Percentiles rank a stretch among this genome's conserved stretches.
phyloP scores from a whole-genome alignment of 2,329 filamentous ascomycete species.

The Pseudocercospora eumusae region DNA sequence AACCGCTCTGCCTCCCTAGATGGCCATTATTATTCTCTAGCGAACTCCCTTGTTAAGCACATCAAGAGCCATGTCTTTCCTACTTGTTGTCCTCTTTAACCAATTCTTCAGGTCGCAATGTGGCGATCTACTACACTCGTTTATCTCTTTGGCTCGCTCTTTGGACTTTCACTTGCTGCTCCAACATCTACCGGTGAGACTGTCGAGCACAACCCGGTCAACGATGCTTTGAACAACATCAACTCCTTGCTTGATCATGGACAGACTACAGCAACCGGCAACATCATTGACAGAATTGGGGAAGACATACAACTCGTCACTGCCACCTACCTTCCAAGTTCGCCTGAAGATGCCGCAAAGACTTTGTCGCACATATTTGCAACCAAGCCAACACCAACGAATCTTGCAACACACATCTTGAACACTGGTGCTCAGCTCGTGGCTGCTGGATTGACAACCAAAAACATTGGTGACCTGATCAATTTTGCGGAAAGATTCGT shows the following conservation, averaged over 20 bases:
- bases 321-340: conserved; percentile 11
- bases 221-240: conserved; percentile 10
- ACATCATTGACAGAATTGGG: conserved; percentile 12
- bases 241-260: background rate
- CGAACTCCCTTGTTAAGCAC: background rate
- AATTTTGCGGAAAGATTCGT: conserved; percentile 28
- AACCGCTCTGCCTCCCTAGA: too few relatives aligned
- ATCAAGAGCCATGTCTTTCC: background rate
- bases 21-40: too few relatives aligned
- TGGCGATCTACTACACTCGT: conserved; percentile 10
- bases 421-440: conserved; percentile 32
- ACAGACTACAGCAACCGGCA: conserved; percentile 3
- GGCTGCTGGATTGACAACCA: conserved; percentile 35
- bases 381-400: conserved; percentile 12
- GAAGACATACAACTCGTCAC: conserved; percentile 18
- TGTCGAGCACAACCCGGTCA: conserved; percentile 10
- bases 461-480: conserved; percentile 28
- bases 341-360: conserved; percentile 2
- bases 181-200: conserved; percentile 8
- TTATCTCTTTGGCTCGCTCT: conserved; percentile 9
- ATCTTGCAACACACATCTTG: conserved; percentile 27
- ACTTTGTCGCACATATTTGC: conserved; percentile 32
- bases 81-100: background rate
- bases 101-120: background rate
- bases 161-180: conserved; percentile 13